phyloP scores from a whole-genome alignment of 2,329 filamentous ascomycete genomes.

The Talaromyces sp. region DNA sequence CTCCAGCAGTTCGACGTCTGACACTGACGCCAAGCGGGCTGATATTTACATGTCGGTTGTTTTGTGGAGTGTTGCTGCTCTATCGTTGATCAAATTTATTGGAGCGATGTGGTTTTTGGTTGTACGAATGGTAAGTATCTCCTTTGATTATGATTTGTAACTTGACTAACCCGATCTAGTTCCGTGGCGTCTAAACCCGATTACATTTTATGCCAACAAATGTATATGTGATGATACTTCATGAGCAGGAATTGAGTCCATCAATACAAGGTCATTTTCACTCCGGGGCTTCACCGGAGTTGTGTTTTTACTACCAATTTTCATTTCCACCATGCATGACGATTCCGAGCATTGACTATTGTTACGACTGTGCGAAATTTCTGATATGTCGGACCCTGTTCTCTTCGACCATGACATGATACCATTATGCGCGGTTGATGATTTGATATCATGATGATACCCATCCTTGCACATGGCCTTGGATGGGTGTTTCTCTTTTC shows the following conservation, averaged over 20 bases:
- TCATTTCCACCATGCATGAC: conserved; percentile 2
- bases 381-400: conserved; percentile 1
- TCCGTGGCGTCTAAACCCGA: conserved; percentile 50
- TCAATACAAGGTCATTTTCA: background rate
- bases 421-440: conserved; percentile 9
- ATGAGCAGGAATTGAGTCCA: background rate
- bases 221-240: conserved; percentile 5
- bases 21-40: conserved; percentile 55
- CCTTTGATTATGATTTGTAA: background rate
- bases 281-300: background rate
- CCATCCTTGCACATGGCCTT: background rate
- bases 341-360: background rate
- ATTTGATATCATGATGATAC: conserved; percentile 1
- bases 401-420: conserved; percentile 10
- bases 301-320: background rate
- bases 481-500: background rate
- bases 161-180: conserved; percentile 32
- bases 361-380: background rate
- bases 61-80: conserved; percentile 79
- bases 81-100: conserved; percentile 82
- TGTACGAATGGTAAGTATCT: conserved; percentile 70
- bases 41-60: conserved; percentile 84
- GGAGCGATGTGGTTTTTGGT: conserved; percentile 91
- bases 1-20: conserved; percentile 38
- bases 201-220: background rate